These are phyloP conservation scores for Aspergillus tubingensis DNA, from an alignment of 2,329 filamentous ascomycete genomes.

Conservation along the genomic window DNA sequence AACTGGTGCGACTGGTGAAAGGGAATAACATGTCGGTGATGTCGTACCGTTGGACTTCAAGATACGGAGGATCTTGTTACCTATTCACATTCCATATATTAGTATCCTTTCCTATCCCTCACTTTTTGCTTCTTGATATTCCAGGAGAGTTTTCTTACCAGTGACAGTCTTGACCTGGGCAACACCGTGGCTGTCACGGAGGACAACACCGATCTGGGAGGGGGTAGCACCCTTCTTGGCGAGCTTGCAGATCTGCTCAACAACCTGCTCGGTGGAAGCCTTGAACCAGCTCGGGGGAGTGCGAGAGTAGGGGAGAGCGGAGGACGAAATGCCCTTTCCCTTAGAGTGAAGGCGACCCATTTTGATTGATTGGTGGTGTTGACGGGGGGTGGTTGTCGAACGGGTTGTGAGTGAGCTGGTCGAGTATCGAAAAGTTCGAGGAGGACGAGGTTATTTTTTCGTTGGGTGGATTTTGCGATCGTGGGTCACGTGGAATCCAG, in stretches of 20 bases:
- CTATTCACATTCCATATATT: constrained; percentile 52
- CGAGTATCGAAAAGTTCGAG: constrained; percentile 8
- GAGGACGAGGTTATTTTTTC: constrained; percentile 13
- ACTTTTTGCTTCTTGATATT: no score
- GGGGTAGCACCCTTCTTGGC: constrained; percentile 98
- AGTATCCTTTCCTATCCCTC: constrained; percentile 31
- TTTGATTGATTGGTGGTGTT: constrained; percentile 24
- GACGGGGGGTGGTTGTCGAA: constrained; percentile 33
- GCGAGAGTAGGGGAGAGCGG: constrained; percentile 95
- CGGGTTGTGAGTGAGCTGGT: constrained; percentile 24
- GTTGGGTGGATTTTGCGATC: constrained; percentile 18
- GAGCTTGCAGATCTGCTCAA: constrained; percentile 98
- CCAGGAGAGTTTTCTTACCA: constrained; percentile 60
- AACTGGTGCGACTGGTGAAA: constrained; percentile 10
- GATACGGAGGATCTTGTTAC: constrained; percentile 99
- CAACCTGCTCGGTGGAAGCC: constrained; percentile 96
- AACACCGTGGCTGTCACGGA: constrained; percentile 97
- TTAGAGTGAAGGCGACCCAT: constrained; percentile 93
- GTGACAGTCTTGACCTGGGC: constrained; percentile 97
- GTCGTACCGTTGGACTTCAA: constrained; percentile 92
- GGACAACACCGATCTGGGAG: constrained; percentile 97
- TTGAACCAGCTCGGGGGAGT: constrained; percentile 93
- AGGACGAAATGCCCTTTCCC: constrained; percentile 98
- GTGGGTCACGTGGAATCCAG: constrained; percentile 35
- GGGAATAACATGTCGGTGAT: constrained; percentile 16